These are phyloP conservation scores for Psilocybe cyanescens DNA, from an alignment of 768 basidiomycete genomes.

Conservation along the genomic window DNA sequence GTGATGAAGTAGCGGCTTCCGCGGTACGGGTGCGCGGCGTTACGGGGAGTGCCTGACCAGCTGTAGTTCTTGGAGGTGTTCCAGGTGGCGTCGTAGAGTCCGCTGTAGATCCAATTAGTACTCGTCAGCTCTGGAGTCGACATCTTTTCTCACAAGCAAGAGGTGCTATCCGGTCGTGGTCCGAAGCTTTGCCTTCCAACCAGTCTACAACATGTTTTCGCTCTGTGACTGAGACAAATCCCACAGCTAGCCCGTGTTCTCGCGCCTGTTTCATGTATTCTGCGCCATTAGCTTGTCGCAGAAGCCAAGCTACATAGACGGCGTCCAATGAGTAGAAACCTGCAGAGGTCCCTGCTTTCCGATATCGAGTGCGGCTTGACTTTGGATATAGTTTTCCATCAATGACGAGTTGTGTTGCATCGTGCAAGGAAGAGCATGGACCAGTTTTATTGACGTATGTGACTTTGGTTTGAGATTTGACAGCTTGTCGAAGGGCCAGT, in stretches of 20 bases:
- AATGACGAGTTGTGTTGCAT: conserved; percentile 71
- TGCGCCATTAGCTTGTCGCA: conserved; percentile 71
- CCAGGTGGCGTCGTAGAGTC: conserved; percentile 58
- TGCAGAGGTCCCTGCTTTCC: conserved; percentile 58
- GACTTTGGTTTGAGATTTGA: conserved; percentile 55
- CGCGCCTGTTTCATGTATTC: conserved; percentile 91
- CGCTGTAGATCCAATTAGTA: conserved; percentile 14
- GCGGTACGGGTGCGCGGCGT: conserved; percentile 33
- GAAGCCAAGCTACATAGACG: conserved; percentile 83
- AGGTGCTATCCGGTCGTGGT: conserved; percentile 56
- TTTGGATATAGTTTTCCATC: conserved; percentile 65
- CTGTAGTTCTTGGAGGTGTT: conserved; percentile 35
- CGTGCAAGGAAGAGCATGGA: conserved; percentile 48
- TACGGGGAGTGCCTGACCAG: conserved; percentile 30
- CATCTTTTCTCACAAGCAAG: conserved; percentile 40
- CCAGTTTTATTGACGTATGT: conserved; percentile 48
- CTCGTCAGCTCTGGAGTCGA: not conserved
- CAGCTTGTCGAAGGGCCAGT: conserved; percentile 61
- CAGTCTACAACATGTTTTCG: conserved; percentile 86
- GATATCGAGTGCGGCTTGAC: conserved; percentile 76
- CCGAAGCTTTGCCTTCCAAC: conserved; percentile 62
- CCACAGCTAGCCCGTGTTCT: conserved; percentile 70
- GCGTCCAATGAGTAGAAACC: conserved; percentile 84
- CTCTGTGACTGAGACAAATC: conserved; percentile 87
- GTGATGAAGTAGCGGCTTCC: conserved; percentile 42